Percentiles rank a stretch among this genome's conserved stretches.
Evolutionary conservation across 345 rosid genomes (phyloP).

Genomic region (Eucalyptus camaldulensis): DNA sequence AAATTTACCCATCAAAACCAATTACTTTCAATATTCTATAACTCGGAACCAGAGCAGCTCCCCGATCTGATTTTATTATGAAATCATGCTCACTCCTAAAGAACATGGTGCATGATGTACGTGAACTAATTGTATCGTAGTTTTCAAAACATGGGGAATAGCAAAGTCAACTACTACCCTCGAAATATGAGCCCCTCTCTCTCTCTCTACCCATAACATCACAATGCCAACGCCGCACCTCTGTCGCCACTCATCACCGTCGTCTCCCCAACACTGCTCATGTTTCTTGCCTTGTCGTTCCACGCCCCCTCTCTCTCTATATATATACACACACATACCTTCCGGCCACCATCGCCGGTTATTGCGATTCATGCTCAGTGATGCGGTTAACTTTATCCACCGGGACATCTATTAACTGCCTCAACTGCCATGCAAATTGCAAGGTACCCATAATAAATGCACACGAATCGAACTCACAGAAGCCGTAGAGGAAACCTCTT

Average conservation of each 20-base stretch:
- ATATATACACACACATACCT: too few species aligned
- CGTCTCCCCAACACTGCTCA: too few species aligned
- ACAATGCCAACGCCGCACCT: too few species aligned
- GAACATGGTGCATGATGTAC: too few species aligned
- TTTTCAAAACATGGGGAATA: not conserved
- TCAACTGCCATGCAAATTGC: not conserved
- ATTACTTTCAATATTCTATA: too few species aligned
- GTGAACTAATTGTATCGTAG: too few species aligned
- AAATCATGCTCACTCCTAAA: too few species aligned
- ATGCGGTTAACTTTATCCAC: not conserved
- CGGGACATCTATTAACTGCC: not conserved
- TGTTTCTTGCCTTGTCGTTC: not conserved
- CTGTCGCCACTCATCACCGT: too few species aligned
- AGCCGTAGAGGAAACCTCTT: not conserved
- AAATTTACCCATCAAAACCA: too few species aligned
- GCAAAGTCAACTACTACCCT: not conserved
- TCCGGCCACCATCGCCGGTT: not conserved
- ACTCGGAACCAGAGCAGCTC: too few species aligned
- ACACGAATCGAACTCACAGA: not conserved
- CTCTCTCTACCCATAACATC: not conserved
- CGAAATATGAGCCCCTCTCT: not conserved
- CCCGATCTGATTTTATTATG: too few species aligned
- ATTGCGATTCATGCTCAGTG: too few species aligned
- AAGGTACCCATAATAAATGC: not conserved
- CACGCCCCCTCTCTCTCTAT: not conserved